phyloP scores from a whole-genome alignment of 2,329 filamentous ascomycete species.

The Cladosporium sp. region DNA sequence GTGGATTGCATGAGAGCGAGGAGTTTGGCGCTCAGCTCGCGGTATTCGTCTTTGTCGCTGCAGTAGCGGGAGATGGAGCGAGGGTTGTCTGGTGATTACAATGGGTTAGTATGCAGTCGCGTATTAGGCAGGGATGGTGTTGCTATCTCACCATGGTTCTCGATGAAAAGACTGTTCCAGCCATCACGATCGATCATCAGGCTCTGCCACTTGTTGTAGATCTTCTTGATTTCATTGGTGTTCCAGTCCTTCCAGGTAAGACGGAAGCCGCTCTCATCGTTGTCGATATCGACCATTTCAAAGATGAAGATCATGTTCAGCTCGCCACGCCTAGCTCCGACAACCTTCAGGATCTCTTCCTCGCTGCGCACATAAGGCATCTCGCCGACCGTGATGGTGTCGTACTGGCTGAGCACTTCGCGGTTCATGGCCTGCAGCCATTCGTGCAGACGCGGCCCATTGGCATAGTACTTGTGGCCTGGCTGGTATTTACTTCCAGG shows the following conservation, averaged over 20 bases:
- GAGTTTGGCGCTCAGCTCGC: constrained; percentile 44
- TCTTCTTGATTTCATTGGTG: constrained; percentile 23
- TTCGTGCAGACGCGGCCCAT: constrained; percentile 56
- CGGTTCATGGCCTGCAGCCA: constrained; percentile 51
- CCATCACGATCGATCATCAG: constrained; percentile 45
- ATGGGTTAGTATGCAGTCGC: too few species aligned
- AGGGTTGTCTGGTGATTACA: constrained; percentile 33
- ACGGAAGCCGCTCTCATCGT: constrained; percentile 28
- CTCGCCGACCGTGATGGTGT: constrained; percentile 57
- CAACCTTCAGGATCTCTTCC: constrained; percentile 39
- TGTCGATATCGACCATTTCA: constrained; percentile 40
- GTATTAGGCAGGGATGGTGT: background rate
- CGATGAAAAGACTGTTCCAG: constrained; percentile 50
- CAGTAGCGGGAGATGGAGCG: constrained; percentile 46
- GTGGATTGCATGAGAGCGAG: constrained; percentile 45
- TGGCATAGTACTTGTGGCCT: constrained; percentile 48
- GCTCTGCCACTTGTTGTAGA: constrained; percentile 39
- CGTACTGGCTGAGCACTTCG: constrained; percentile 51
- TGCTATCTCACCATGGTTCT: constrained; percentile 44
- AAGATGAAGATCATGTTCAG: constrained; percentile 49
- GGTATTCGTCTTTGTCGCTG: constrained; percentile 43
- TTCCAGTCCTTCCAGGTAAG: constrained; percentile 39
- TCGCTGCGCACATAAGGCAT: constrained; percentile 51
- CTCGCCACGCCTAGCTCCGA: constrained; percentile 37
- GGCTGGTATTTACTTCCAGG: constrained; percentile 42